Conservation (phyloP, 352 stramenopile genomes). For the Aphanomyces stellatus region DNA sequence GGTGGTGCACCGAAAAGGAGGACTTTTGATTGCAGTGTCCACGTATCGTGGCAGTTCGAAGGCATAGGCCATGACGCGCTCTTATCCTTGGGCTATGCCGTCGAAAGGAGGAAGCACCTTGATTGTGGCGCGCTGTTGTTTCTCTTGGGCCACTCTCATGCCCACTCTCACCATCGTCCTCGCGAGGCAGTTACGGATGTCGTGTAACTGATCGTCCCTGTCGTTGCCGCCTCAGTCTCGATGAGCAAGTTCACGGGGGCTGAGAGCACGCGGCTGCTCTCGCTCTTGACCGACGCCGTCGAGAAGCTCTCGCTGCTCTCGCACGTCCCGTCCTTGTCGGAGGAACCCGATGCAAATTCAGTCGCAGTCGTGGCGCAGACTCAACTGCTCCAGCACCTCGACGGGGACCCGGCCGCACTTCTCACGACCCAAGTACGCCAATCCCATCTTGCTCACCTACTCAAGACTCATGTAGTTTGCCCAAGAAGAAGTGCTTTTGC, state of each 20-base stretch:
- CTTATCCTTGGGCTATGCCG: too few species aligned
- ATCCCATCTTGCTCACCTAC: not conserved
- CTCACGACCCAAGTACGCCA: conserved; percentile 27
- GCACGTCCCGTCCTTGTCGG: conserved; percentile 20
- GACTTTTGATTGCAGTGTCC: too few species aligned
- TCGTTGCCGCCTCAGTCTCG: too few species aligned
- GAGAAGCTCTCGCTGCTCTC: conserved; percentile 27
- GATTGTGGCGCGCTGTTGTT: too few species aligned
- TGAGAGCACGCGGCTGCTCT: conserved; percentile 34
- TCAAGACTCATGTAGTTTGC: not conserved
- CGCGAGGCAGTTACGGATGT: too few species aligned
- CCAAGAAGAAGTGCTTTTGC: conserved; percentile 4
- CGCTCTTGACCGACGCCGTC: conserved; percentile 29
- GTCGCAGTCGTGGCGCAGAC: not conserved
- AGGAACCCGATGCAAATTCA: not conserved
- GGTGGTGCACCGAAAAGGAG: too few species aligned
- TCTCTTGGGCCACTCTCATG: too few species aligned
- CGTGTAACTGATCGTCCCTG: too few species aligned
- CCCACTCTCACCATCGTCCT: too few species aligned
- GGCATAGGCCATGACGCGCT: too few species aligned
- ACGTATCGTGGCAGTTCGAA: too few species aligned
- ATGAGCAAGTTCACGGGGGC: conserved; percentile 28
- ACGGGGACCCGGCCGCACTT: not conserved
- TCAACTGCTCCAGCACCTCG: not conserved
- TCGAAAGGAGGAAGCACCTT: too few species aligned